phyloP scores from a whole-genome alignment of 1,284 basidiomycete species.

The Cutaneotrichosporon sp. region DNA sequence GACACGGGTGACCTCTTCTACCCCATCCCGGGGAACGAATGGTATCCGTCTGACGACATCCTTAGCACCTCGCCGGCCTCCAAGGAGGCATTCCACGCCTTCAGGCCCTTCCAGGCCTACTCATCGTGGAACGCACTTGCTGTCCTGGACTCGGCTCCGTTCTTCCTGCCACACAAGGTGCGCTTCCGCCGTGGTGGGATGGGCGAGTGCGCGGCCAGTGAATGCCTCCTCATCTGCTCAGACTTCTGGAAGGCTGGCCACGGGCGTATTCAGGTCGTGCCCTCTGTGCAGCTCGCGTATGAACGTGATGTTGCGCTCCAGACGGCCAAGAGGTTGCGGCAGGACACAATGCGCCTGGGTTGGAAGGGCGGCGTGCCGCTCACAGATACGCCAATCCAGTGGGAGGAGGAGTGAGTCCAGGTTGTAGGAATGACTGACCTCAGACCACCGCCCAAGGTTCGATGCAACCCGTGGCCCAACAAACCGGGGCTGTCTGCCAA shows the following conservation, averaged over 20 bases:
- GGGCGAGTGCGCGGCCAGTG: conserved; percentile 49
- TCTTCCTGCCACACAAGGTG: conserved; percentile 40
- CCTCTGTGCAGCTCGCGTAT: conserved; percentile 51
- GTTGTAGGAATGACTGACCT: conserved; percentile 8
- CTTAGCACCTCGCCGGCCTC: conserved; percentile 42
- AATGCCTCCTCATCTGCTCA: conserved; percentile 46
- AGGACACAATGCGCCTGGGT: conserved; percentile 32
- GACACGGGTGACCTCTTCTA: conserved; percentile 53
- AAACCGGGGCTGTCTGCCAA: conserved; percentile 48
- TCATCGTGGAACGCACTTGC: conserved; percentile 52
- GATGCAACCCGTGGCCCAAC: conserved; percentile 55
- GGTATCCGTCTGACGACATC: conserved; percentile 47
- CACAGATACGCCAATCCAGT: conserved; percentile 28
- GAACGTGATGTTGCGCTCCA: conserved; percentile 41
- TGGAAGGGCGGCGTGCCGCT: conserved; percentile 49
- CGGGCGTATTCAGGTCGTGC: conserved; percentile 50
- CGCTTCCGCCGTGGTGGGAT: conserved; percentile 44
- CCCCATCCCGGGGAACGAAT: conserved; percentile 46
- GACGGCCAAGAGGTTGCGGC: conserved; percentile 32
- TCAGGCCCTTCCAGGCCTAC: conserved; percentile 52
- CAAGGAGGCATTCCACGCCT: conserved; percentile 26
- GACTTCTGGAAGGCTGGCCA: conserved; percentile 51
- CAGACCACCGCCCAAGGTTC: conserved; percentile 48
- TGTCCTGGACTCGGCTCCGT: conserved; percentile 42
- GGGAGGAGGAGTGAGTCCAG: conserved; percentile 32